Evolutionary conservation across 768 basidiomycete species (phyloP).

Genomic region (Cantharellus anzutake): DNA sequence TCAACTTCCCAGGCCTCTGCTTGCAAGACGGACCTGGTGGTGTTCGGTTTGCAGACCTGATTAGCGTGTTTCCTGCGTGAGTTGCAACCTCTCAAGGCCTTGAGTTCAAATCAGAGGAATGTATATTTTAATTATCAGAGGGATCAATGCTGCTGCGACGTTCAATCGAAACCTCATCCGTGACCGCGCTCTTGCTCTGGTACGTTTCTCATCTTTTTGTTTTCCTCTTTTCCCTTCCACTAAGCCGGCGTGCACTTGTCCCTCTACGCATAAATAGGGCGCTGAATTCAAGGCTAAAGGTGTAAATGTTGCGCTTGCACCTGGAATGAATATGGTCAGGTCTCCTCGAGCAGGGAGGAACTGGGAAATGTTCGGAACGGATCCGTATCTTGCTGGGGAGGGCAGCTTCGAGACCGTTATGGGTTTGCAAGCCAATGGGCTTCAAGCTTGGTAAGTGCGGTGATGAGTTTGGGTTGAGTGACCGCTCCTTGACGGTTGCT

Average conservation of each 20-base stretch:
- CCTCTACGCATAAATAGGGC: conserved; percentile 12
- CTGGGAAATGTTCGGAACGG: conserved; percentile 32
- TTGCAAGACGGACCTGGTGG: neutral
- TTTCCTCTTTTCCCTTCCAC: neutral
- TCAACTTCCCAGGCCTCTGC: neutral
- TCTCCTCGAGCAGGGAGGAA: conserved; percentile 27
- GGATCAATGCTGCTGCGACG: conserved; percentile 11
- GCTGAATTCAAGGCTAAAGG: neutral
- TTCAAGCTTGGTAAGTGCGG: conserved; percentile 9
- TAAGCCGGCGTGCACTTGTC: neutral
- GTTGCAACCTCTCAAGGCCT: no score
- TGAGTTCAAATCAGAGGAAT: no score
- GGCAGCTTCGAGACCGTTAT: conserved; percentile 57
- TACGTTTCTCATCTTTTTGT: neutral
- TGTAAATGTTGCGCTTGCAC: conserved; percentile 24
- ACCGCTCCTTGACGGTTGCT: no score
- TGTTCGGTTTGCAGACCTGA: neutral
- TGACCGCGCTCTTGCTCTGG: conserved; percentile 16
- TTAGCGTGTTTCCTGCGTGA: neutral
- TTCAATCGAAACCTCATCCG: conserved; percentile 17
- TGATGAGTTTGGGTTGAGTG: no score
- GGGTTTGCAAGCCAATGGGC: conserved; percentile 39
- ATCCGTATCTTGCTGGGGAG: conserved; percentile 75
- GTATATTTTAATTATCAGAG: neutral
- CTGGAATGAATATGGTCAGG: conserved; percentile 15